Base-by-base conservation (phyloP, 2,329 filamentous ascomycete species). In the Corniculantispora saksenae region DNA sequence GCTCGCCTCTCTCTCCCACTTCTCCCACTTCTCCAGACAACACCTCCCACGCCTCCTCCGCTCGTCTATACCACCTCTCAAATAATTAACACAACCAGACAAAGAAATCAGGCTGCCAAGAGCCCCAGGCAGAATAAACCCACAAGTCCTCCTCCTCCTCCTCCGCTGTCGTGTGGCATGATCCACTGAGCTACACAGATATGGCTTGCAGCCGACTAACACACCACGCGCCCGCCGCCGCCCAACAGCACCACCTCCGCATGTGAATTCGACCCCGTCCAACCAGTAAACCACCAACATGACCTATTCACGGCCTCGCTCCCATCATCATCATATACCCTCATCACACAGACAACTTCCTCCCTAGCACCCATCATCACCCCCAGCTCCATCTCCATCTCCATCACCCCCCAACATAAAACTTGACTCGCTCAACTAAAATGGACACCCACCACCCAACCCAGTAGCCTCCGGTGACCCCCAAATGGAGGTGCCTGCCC, bases 181-280 rank as follows among this genome's bases (percentile, higher is more conserved):
- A 57, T 57, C 54, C 54, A 57, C 54, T 27, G 38, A 48, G 38
- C 40, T 38, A 50, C 51, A 53, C 21, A 56, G 59, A 61, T 61
- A 63, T 63, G 61, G 61, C 61, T 63, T 63, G 61, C 51, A 56
- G 61, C 38, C 60, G 50, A 62, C 38, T 12, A 54, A 27, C 48
- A 43, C 38, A 32, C 27, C 47, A 23, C 3, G 38, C 38, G 38
- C 38, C 25, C 47, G 15, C 13, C 47, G 15, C 13, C 54, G 23
- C 32, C n/a, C 57, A 35, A 25, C 25, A 32, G 12, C 43, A 48
- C 32, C 29, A 10, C 21, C 12, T 40, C 35, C 25, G 23, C 54
- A 45, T 57, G 38, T 57, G n/a, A 57, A 43, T 15, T 10, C 38
- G 12, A 7, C 38, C 4, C 32, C 32, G 32, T 32, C 7, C 13